Percentiles rank a stretch among this genome's conserved stretches.
Conservation (phyloP, 345 rosid genomes). For the Citrus unshiu region DNA sequence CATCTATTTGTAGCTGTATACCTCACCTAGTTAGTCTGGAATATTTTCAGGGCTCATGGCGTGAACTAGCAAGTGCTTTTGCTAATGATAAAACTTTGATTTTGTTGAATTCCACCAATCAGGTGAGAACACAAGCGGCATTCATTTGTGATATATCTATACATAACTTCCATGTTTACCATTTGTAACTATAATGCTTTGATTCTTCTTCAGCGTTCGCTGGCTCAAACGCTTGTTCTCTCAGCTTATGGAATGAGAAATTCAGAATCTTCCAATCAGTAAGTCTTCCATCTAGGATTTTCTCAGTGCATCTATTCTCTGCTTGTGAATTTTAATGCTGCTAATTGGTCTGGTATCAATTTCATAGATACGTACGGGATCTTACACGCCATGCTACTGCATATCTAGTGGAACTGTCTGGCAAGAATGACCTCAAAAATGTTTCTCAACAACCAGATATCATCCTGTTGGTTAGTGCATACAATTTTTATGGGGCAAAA, state of each 20-base stretch:
- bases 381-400: constrained; percentile 71
- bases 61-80: constrained; percentile 81
- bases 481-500: constrained; percentile 6
- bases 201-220: constrained; percentile 61
- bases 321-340: constrained; percentile 15
- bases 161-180: background rate
- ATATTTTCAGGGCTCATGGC: constrained; percentile 83
- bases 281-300: constrained; percentile 31
- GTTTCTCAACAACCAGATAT: constrained; percentile 86
- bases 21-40: constrained; percentile 11
- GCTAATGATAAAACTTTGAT: constrained; percentile 72
- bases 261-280: constrained; percentile 83
- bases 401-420: constrained; percentile 68
- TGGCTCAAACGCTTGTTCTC: constrained; percentile 92
- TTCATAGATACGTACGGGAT: constrained; percentile 72
- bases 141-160: constrained; percentile 2
- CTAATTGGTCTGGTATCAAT: constrained; percentile 19
- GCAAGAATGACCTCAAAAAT: constrained; percentile 66
- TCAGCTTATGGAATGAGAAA: constrained; percentile 84
- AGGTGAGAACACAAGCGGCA: constrained; percentile 47
- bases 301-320: constrained; percentile 12
- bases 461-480: constrained; percentile 64
- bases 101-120: constrained; percentile 71
- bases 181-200: constrained; percentile 12
- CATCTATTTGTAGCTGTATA: background rate